A percentile compares a stretch with the other conserved stretches of the same genome.
These are phyloP conservation scores for Takashimella tepidaria DNA, from an alignment of 1,284 basidiomycete genomes.

Conservation along the genomic window DNA sequence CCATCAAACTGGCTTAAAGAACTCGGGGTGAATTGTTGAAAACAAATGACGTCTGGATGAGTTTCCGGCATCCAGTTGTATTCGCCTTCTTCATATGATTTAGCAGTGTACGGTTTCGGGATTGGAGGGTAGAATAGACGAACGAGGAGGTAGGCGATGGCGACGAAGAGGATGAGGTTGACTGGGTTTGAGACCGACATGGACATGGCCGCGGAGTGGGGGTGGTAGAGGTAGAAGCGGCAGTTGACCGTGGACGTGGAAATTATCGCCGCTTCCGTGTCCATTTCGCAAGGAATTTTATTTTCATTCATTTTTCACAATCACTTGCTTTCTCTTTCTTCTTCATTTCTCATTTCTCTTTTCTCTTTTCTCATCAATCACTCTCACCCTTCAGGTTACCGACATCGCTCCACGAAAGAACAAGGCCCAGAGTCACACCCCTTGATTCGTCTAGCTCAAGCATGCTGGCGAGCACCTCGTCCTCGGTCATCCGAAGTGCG, in stretches of 20 bases:
- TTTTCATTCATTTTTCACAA: not conserved
- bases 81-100: constrained; percentile 47
- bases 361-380: not conserved
- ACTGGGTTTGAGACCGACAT: constrained; percentile 42
- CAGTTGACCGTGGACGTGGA: too few species aligned
- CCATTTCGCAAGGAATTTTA: too few species aligned
- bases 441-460: too few species aligned
- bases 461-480: not conserved
- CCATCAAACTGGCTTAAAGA: constrained; percentile 67
- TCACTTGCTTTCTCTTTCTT: not conserved
- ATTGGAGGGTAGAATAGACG: constrained; percentile 64
- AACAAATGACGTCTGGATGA: constrained; percentile 70
- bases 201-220: not conserved
- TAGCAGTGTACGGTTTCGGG: constrained; percentile 27
- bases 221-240: not conserved
- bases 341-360: not conserved
- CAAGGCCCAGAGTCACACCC: constrained; percentile 4
- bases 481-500: not conserved
- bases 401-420: too few species aligned
- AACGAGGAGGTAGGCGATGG: constrained; percentile 71
- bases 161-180: constrained; percentile 63
- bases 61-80: constrained; percentile 82
- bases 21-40: constrained; percentile 68
- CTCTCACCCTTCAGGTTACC: constrained; percentile 5
- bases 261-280: not conserved